Evolutionary conservation across 768 basidiomycete species (phyloP).

Genomic region (Suillus subluteus): DNA sequence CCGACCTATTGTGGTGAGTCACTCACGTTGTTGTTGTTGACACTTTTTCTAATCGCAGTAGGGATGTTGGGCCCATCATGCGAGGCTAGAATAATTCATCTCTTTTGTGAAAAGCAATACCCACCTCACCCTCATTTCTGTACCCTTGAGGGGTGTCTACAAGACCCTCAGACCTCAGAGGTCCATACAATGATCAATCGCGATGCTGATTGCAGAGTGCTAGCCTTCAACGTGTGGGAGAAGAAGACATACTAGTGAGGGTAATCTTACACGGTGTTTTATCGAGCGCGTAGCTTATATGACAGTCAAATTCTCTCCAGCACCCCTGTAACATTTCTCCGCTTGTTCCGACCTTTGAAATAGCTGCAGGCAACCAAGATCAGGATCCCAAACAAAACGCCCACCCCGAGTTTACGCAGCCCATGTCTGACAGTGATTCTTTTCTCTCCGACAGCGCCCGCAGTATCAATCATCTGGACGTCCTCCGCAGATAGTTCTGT

Average conservation of each 20-base stretch:
- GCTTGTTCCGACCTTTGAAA: constrained; percentile 8
- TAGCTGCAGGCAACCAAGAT: constrained; percentile 11
- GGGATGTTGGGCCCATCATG: constrained; percentile 50
- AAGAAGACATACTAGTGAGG: not conserved
- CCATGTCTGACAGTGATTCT: not conserved
- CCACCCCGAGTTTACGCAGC: constrained; percentile 7
- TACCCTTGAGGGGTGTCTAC: constrained; percentile 66
- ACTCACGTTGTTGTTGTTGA: constrained; percentile 57
- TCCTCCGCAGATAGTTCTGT: constrained; percentile 53
- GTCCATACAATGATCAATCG: not conserved
- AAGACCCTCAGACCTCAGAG: not conserved
- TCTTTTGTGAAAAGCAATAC: constrained; percentile 47
- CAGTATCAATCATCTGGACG: constrained; percentile 53
- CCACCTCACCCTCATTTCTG: constrained; percentile 59
- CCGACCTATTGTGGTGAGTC: not conserved
- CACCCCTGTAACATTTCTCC: not conserved
- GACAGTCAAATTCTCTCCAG: not conserved
- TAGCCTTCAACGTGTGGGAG: not conserved
- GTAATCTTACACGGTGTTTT: not conserved
- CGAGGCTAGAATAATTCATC: constrained; percentile 59
- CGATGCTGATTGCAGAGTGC: too few species aligned
- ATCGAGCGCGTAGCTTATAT: not conserved
- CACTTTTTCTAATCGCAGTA: constrained; percentile 57
- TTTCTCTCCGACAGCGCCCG: constrained; percentile 41
- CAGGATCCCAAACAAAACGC: constrained; percentile 7